These are phyloP conservation scores for Aspergillus hancockii DNA, from an alignment of 495 filamentous ascomycete species.

Conservation along the genomic window DNA sequence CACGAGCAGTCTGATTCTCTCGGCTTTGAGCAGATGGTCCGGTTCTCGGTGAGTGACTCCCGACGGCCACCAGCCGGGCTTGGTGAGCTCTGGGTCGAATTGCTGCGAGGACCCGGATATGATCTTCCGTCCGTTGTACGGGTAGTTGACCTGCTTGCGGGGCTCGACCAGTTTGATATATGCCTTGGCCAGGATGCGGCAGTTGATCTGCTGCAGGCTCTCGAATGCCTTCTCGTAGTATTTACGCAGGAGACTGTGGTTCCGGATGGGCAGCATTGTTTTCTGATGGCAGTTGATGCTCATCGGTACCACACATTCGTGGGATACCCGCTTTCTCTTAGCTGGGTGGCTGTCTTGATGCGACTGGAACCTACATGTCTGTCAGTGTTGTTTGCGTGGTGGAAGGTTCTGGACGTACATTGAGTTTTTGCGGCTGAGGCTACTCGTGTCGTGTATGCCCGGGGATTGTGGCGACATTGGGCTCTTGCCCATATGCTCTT, in stretches of 20 bases:
- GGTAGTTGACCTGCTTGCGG: slow-evolving; percentile 79
- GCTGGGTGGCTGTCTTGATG: slow-evolving; percentile 12
- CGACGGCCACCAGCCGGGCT: slow-evolving; percentile 78
- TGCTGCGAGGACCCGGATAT: slow-evolving; percentile 36
- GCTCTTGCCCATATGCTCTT: slow-evolving; percentile 16
- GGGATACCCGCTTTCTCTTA: slow-evolving; percentile 28
- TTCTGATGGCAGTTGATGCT: slow-evolving; percentile 33
- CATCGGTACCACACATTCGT: slow-evolving; percentile 29
- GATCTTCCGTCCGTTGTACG: slow-evolving; percentile 66
- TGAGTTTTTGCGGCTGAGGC: slow-evolving; percentile 13
- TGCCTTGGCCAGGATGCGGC: slow-evolving; percentile 67
- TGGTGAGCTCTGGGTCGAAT: slow-evolving; percentile 42
- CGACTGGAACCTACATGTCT: slow-evolving; percentile 3
- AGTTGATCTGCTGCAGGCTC: slow-evolving; percentile 70
- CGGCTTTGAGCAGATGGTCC: slow-evolving; percentile 72
- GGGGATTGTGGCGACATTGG: slow-evolving; percentile 22
- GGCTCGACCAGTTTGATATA: slow-evolving; percentile 81
- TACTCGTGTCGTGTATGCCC: background rate
- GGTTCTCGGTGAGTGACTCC: slow-evolving; percentile 71
- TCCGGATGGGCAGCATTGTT: slow-evolving; percentile 52
- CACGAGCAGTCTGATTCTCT: slow-evolving; percentile 59
- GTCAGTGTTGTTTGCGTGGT: background rate
- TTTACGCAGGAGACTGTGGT: slow-evolving; percentile 51
- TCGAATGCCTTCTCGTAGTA: slow-evolving; percentile 67
- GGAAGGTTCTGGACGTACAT: slow-evolving; percentile 8